These are phyloP conservation scores for Borealophlyctis nickersoniae DNA, from an alignment of 192 early-diverging fungal species.

Conservation along the genomic window DNA sequence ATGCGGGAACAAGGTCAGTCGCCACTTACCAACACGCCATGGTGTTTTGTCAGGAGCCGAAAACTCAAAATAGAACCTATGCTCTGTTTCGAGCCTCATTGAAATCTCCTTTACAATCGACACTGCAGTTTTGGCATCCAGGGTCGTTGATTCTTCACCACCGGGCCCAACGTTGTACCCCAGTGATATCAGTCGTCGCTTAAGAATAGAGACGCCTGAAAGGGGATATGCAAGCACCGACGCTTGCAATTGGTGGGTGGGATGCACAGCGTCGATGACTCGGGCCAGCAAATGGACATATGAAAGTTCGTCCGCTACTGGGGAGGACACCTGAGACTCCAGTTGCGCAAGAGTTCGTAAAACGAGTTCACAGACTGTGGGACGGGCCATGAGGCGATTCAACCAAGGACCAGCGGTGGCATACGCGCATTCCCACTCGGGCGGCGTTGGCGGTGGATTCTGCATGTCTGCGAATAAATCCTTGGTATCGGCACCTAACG, in stretches of 20 bases:
- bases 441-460: background rate
- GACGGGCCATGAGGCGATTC: slow-evolving; percentile 18
- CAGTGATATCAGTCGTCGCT: slow-evolving; percentile 34
- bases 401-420: slow-evolving; percentile 28
- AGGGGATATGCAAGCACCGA: slow-evolving; percentile 43
- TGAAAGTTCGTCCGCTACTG: slow-evolving; percentile 20
- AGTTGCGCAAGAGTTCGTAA: slow-evolving; percentile 34
- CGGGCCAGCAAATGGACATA: slow-evolving; percentile 39
- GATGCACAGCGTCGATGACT: slow-evolving; percentile 48
- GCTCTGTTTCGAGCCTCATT: slow-evolving; percentile 33
- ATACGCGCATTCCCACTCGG: slow-evolving; percentile 35
- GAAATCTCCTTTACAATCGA: slow-evolving; percentile 39
- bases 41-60: slow-evolving; percentile 33
- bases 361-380: slow-evolving; percentile 27
- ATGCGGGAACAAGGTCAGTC: background rate
- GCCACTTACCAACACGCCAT: slow-evolving; percentile 41
- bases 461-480: too few relatives aligned
- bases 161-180: slow-evolving; percentile 36
- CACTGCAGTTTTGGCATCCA: slow-evolving; percentile 35
- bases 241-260: slow-evolving; percentile 45
- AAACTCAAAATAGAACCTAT: slow-evolving; percentile 50
- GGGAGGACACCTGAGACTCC: slow-evolving; percentile 1
- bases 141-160: slow-evolving; percentile 27
- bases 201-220: slow-evolving; percentile 36
- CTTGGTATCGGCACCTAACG: too few relatives aligned